Percentiles rank a stretch among this genome's conserved stretches.
These are phyloP conservation scores for Mycena rosella DNA, from an alignment of 768 basidiomycete genomes.

Conservation along the genomic window DNA sequence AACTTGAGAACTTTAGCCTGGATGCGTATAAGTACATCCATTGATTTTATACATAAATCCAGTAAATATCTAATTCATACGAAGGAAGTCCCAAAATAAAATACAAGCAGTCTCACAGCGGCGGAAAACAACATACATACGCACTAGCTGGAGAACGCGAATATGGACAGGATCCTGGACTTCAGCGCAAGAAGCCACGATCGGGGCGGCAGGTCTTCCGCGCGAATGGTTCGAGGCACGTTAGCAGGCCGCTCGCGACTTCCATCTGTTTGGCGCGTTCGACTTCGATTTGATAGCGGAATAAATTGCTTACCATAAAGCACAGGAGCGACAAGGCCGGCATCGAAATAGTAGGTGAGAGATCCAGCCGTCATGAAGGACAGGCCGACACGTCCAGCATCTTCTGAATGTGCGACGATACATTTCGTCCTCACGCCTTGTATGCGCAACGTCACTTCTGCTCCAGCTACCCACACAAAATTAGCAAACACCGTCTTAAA, in stretches of 20 bases:
- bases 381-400: constrained; percentile 38
- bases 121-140: not conserved
- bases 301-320: constrained; percentile 37
- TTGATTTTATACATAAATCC: not conserved
- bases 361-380: constrained; percentile 42
- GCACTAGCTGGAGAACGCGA: not conserved
- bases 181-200: not conserved
- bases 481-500: not conserved
- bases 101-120: not conserved
- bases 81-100: not conserved
- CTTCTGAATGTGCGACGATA: constrained; percentile 36
- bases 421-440: constrained; percentile 41
- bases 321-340: constrained; percentile 39
- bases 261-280: constrained; percentile 13
- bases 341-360: constrained; percentile 42
- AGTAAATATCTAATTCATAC: constrained; percentile 11
- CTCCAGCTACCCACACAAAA: constrained; percentile 32
- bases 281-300: not conserved
- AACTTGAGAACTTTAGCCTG: too few relatives aligned
- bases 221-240: constrained; percentile 24
- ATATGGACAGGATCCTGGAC: not conserved
- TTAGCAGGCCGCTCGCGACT: constrained; percentile 22
- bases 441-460: constrained; percentile 37
- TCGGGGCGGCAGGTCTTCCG: constrained; percentile 9
- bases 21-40: too few relatives aligned